Base-by-base conservation (phyloP, 805 yeast species). In the Starmera caribaea region DNA sequence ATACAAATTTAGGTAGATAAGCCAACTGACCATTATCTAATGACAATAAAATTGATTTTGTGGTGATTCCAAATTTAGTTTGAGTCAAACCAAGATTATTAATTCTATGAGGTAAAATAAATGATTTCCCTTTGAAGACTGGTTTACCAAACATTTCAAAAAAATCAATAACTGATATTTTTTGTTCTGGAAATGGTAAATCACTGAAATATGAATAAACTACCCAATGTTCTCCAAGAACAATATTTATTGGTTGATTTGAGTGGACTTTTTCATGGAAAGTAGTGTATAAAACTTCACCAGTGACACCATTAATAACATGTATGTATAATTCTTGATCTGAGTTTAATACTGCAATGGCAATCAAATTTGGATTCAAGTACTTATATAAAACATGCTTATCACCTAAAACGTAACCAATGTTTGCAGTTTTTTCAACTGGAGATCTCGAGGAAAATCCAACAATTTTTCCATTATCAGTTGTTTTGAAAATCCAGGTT, bases 221-320 rank as follows among this genome's bases (percentile, higher is more conserved):
- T 14, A 87, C 64, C 84, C 92, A 90, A 59, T 89, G 77, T 54
- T 90, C 97, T 37, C 87, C 92, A 57, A 77, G 72, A 1, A 77
- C 66, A 24, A 86, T 50, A 16, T 69, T 61, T 26, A 86, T 55
- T 9, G 65, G 60, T 9, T 58, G 58, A 10, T 66, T 66, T 4
- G 69, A 54, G 38, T 63, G 68, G 9, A 67, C 53, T 21, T 65
- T 66, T 6, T 66, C 69, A 41, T 72, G 75, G 6, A 54, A 53
- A 3, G 65, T 58, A 12, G 68, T 55, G 48, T 71, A 59, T 8
- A 86, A 61, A 0, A 78, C 42, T 34, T 74, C 71, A 4, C 97
- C 97, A 1, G 84, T 73, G 5, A 82, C 63, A 1, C 76, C 66
- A 54, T 90, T 92, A 29, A 87, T 42, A 5, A 90, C 53, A 43